These are phyloP conservation scores for Diaporthe destruens DNA, from an alignment of 2,329 filamentous ascomycete genomes.

Conservation along the genomic window DNA sequence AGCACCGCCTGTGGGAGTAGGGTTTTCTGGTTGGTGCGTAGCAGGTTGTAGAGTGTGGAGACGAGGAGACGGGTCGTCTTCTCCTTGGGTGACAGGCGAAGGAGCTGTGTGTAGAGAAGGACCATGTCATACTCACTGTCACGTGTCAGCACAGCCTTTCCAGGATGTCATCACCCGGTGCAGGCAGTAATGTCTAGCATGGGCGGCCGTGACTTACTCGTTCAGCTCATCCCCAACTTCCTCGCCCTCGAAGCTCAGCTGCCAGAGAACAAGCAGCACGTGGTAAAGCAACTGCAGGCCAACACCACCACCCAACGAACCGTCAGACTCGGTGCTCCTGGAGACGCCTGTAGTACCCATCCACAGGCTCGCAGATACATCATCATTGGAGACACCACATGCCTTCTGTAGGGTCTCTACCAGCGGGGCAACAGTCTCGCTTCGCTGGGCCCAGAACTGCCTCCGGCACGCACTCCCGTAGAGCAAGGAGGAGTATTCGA, in stretches of 20 bases:
- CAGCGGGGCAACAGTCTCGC: slow-evolving; percentile 85
- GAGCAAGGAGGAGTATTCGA: slow-evolving; percentile 88
- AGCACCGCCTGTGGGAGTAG: slow-evolving; percentile 87
- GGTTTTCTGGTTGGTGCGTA: slow-evolving; percentile 76
- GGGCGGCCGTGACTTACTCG: slow-evolving; percentile 70
- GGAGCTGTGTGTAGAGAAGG: slow-evolving; percentile 89
- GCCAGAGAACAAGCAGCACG: slow-evolving; percentile 93
- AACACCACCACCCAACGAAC: slow-evolving; percentile 81
- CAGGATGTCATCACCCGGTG: not conserved
- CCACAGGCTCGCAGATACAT: slow-evolving; percentile 71
- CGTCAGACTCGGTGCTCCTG: slow-evolving; percentile 73
- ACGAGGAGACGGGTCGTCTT: slow-evolving; percentile 95
- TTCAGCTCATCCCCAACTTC: slow-evolving; percentile 81
- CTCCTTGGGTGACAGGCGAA: slow-evolving; percentile 94
- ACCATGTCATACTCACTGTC: slow-evolving; percentile 91
- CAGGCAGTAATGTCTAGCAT: not conserved
- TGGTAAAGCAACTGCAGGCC: slow-evolving; percentile 95
- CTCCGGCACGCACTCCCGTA: slow-evolving; percentile 79
- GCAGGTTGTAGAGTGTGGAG: slow-evolving; percentile 89
- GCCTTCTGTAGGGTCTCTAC: slow-evolving; percentile 85
- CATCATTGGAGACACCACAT: slow-evolving; percentile 77
- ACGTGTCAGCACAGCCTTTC: slow-evolving; percentile 46
- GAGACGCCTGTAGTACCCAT: slow-evolving; percentile 61
- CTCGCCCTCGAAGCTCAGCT: slow-evolving; percentile 93
- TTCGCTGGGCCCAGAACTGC: slow-evolving; percentile 91